These are phyloP conservation scores for Aureobasidium leucospermi DNA, from an alignment of 2,329 filamentous ascomycete species.

Conservation along the genomic window DNA sequence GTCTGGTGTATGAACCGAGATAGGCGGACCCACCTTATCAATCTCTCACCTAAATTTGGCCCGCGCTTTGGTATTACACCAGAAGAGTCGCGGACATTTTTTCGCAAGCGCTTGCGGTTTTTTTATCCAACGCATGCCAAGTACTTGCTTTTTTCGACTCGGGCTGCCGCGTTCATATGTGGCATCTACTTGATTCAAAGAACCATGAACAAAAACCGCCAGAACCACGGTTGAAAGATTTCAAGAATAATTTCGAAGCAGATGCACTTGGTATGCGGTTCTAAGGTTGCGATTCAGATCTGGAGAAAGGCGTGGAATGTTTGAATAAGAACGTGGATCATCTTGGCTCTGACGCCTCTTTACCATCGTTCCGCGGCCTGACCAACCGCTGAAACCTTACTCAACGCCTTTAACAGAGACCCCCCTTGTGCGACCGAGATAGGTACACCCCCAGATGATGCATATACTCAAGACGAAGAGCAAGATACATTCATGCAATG, in stretches of 20 bases:
- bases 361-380: background rate
- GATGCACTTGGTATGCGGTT: background rate
- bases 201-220: no score
- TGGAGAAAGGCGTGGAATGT: background rate
- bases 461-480: background rate
- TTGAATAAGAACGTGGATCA: slow-evolving; percentile 5
- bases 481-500: background rate
- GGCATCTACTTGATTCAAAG: no score
- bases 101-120: background rate
- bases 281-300: background rate
- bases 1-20: background rate
- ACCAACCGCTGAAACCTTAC: background rate
- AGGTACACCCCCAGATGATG: background rate
- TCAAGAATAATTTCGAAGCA: no score
- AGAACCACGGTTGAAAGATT: no score
- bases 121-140: background rate
- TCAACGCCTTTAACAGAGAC: background rate
- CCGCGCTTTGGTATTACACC: background rate
- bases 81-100: background rate
- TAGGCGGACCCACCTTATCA: background rate
- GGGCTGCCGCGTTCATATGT: background rate
- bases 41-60: background rate
- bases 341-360: slow-evolving; percentile 1
- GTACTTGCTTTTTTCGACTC: background rate
- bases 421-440: background rate